phyloP scores from a whole-genome alignment of 176 grass and related monocot species.

The Musa schizocarpa region DNA sequence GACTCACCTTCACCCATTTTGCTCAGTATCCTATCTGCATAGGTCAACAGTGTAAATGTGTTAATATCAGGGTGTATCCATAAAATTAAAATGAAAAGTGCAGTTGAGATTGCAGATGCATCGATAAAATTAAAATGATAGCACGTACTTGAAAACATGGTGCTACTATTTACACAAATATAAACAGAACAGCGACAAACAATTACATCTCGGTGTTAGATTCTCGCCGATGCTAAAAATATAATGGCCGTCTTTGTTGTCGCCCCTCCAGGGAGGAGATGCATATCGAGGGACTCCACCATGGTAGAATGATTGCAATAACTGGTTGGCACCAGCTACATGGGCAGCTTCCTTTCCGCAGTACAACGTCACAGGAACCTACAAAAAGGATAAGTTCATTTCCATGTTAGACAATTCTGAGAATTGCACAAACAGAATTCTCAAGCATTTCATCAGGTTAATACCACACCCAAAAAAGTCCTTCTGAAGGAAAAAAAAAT shows the following conservation, averaged over 20 bases:
- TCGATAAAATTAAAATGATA: background rate
- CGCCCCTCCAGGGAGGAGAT: slow-evolving; percentile 79
- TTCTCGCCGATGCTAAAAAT: slow-evolving; percentile 76
- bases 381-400: slow-evolving; percentile 12
- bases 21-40: slow-evolving; percentile 93
- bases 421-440: slow-evolving; percentile 10
- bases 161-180: background rate
- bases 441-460: slow-evolving; percentile 1
- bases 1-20: slow-evolving; percentile 99
- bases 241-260: slow-evolving; percentile 98
- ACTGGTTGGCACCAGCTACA: slow-evolving; percentile 41
- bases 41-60: background rate
- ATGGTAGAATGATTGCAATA: slow-evolving; percentile 53
- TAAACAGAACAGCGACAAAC: background rate
- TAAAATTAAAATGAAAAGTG: background rate
- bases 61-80: slow-evolving; percentile 1
- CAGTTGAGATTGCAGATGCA: background rate
- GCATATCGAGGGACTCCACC: slow-evolving; percentile 39
- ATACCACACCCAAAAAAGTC: too few relatives aligned
- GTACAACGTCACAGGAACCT: slow-evolving; percentile 76
- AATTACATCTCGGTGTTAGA: slow-evolving; percentile 82
- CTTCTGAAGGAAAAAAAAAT: background rate
- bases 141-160: too few relatives aligned
- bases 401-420: background rate
- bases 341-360: slow-evolving; percentile 74